Percentiles rank a stretch among this genome's conserved stretches.
phyloP scores from a whole-genome alignment of 2,329 filamentous ascomycete species.

The Phaeosphaeriaceae sp. region DNA sequence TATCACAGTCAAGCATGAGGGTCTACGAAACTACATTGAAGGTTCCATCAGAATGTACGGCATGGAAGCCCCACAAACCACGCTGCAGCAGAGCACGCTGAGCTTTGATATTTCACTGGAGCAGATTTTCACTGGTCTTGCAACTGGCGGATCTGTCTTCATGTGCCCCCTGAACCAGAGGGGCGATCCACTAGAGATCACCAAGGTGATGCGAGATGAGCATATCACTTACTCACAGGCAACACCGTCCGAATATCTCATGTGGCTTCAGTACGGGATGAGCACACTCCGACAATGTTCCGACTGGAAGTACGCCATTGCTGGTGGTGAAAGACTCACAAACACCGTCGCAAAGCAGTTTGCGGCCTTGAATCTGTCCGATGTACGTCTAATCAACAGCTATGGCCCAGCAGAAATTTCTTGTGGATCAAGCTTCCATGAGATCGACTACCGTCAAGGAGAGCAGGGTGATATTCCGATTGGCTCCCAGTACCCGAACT shows the following conservation, averaged over 20 bases:
- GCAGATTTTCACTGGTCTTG: conserved; percentile 52
- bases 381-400: conserved; percentile 12
- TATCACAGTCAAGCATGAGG: conserved; percentile 39
- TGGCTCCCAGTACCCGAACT: background rate
- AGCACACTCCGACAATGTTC: conserved; percentile 16
- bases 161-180: conserved; percentile 42
- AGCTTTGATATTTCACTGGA: conserved; percentile 51
- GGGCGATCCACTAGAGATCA: conserved; percentile 45
- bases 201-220: conserved; percentile 45
- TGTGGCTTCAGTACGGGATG: conserved; percentile 27
- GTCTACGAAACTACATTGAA: conserved; percentile 55
- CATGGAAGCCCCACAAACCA: background rate
- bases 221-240: conserved; percentile 48
- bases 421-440: background rate
- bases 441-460: background rate
- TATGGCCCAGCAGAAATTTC: conserved; percentile 29
- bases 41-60: conserved; percentile 5
- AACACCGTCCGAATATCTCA: conserved; percentile 52
- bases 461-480: background rate
- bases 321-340: conserved; percentile 27
- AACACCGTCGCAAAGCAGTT: conserved; percentile 2
- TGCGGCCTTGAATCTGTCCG: background rate
- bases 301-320: conserved; percentile 40
- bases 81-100: conserved; percentile 53
- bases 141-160: conserved; percentile 48